Conservation (phyloP, 1,284 basidiomycete species). For the Limonomyces culmigenus region DNA sequence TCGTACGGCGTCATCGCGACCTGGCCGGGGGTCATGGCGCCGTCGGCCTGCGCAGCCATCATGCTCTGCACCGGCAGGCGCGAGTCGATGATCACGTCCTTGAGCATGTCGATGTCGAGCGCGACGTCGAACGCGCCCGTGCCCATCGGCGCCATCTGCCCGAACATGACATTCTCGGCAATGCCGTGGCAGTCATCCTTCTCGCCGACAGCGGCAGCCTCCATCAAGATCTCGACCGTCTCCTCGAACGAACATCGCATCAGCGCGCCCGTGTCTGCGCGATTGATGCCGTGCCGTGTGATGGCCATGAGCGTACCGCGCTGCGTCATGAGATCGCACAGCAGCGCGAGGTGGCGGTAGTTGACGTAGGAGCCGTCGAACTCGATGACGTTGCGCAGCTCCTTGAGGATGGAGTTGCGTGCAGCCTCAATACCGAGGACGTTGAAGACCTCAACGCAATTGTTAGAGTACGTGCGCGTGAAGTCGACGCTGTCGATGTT, state of each 20-base stretch:
- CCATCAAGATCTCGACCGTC: slow-evolving; percentile 98
- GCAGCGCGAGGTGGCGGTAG: slow-evolving; percentile 88
- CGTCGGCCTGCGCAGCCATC: slow-evolving; percentile 65
- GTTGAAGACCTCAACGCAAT: slow-evolving; percentile 89
- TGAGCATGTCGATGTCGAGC: slow-evolving; percentile 95
- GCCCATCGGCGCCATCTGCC: slow-evolving; percentile 97
- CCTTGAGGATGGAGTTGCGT: slow-evolving; percentile 83
- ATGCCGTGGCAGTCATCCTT: slow-evolving; percentile 97
- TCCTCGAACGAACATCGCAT: slow-evolving; percentile 99
- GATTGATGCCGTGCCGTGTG: slow-evolving; percentile 98
- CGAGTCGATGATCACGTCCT: slow-evolving; percentile 97
- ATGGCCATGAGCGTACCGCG: slow-evolving; percentile 95
- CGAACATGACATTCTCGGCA: slow-evolving; percentile 96
- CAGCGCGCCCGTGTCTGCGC: slow-evolving; percentile 90
- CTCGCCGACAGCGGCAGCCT: slow-evolving; percentile 95
- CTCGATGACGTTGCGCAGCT: slow-evolving; percentile 89
- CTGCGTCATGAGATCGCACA: slow-evolving; percentile 98
- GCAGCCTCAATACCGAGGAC: slow-evolving; percentile 98
- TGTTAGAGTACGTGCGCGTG: slow-evolving; percentile 89
- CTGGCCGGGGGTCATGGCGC: slow-evolving; percentile 84
- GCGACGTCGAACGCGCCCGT: slow-evolving; percentile 93
- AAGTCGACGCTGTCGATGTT: slow-evolving; percentile 92
- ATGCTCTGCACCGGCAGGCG: slow-evolving; percentile 80
- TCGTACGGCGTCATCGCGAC: slow-evolving; percentile 92
- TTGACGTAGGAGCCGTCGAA: slow-evolving; percentile 99